Conservation (phyloP, 768 basidiomycete species). For the Tricholoma terreum region DNA sequence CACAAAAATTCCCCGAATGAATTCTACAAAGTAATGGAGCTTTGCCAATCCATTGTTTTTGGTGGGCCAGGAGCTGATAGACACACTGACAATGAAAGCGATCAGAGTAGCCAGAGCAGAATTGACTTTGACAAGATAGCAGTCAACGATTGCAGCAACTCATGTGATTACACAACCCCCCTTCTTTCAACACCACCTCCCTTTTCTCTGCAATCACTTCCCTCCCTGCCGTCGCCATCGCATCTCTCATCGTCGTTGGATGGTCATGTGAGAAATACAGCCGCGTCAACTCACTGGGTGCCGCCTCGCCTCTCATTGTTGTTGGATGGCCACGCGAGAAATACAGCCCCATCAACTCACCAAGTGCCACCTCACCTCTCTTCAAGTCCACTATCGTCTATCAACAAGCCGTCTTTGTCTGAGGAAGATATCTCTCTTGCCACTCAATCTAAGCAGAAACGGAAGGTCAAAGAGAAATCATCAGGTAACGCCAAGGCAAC, state of each 20-base stretch:
- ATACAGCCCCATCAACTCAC: no score
- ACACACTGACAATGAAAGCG: neutral
- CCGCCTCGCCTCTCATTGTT: no score
- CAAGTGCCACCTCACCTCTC: no score
- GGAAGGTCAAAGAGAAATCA: neutral
- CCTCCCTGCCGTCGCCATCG: neutral
- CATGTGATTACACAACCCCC: neutral
- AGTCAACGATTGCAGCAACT: neutral
- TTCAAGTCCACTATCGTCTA: no score
- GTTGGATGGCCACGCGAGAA: no score
- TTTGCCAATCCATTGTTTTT: neutral
- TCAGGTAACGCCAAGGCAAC: neutral
- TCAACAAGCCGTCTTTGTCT: neutral
- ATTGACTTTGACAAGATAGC: neutral
- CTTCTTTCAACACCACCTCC: neutral
- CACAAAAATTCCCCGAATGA: neutral
- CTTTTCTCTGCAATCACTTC: neutral
- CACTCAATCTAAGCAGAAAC: neutral
- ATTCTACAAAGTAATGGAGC: neutral
- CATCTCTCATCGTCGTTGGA: no score
- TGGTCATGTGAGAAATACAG: no score
- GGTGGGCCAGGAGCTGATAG: neutral
- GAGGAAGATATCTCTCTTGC: neutral
- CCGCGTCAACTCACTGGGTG: no score
- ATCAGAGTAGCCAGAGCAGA: neutral